These are phyloP conservation scores for Penicilliopsis zonata DNA, from an alignment of 495 filamentous ascomycete species.

Conservation along the genomic window DNA sequence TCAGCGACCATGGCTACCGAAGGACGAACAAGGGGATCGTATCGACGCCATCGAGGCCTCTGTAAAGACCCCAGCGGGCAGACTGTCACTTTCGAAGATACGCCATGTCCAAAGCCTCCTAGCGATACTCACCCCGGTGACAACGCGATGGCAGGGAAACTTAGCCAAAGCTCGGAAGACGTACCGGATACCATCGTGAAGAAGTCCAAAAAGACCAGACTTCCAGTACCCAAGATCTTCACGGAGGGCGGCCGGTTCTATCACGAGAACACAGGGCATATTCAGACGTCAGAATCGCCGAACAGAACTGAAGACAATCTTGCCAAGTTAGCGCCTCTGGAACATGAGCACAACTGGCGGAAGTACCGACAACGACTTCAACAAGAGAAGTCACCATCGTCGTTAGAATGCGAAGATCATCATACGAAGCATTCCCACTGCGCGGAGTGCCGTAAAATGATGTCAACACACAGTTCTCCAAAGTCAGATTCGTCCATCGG, in stretches of 20 bases:
- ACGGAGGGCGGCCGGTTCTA: slow-evolving; percentile 10
- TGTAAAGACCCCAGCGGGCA: background rate
- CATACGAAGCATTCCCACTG: slow-evolving; percentile 11
- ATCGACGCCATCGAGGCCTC: no score
- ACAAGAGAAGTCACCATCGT: slow-evolving; percentile 16
- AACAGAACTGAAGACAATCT: slow-evolving; percentile 7
- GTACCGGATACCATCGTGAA: slow-evolving; percentile 6
- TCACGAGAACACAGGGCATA: background rate
- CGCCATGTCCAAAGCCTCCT: background rate
- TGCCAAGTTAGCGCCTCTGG: slow-evolving; percentile 9
- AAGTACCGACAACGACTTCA: slow-evolving; percentile 19
- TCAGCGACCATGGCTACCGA: no score
- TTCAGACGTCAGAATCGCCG: slow-evolving; percentile 4
- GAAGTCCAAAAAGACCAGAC: slow-evolving; percentile 18
- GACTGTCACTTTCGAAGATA: background rate
- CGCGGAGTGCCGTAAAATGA: slow-evolving; percentile 12
- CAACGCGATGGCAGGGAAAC: background rate
- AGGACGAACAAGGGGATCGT: no score
- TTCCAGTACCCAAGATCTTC: slow-evolving; percentile 17
- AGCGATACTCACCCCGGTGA: background rate
- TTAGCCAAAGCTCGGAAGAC: slow-evolving; percentile 1
- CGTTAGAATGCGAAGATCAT: slow-evolving; percentile 12
- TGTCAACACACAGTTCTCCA: slow-evolving; percentile 9
- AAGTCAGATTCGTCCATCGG: slow-evolving; percentile 9
- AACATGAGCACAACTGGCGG: slow-evolving; percentile 20